phyloP scores from a whole-genome alignment of 2,329 filamentous ascomycete species.

The Alternaria conjuncta region DNA sequence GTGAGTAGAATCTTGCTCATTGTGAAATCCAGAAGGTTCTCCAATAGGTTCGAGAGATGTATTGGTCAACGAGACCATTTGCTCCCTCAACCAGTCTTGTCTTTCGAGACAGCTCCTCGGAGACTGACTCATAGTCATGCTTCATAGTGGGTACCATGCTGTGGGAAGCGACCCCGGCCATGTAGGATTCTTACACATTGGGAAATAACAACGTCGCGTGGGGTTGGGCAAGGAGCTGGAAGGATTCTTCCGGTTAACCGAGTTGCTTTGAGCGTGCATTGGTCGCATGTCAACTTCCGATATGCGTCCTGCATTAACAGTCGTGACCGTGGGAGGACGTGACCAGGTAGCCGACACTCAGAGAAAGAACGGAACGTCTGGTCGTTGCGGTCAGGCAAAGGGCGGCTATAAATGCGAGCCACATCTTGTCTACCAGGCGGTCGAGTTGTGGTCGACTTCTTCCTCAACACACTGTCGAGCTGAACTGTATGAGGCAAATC shows the following conservation, averaged over 20 bases:
- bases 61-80: neutral
- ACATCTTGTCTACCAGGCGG: neutral
- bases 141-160: neutral
- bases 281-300: neutral
- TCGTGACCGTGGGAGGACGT: neutral
- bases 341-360: neutral
- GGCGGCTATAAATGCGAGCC: neutral
- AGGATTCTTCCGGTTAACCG: neutral
- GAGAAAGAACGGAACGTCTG: neutral
- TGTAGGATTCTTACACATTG: neutral
- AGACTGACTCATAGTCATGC: neutral
- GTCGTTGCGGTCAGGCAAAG: neutral
- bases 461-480: neutral
- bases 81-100: neutral
- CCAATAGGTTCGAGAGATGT: too few species aligned
- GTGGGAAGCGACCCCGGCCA: neutral
- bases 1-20: constrained; percentile 25
- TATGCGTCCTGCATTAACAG: neutral
- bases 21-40: neutral
- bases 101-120: neutral
- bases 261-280: neutral
- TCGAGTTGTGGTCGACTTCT: neutral
- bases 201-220: neutral
- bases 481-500: neutral
- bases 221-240: neutral